phyloP scores from a whole-genome alignment of 345 rosid species.

The Dipteronia sinensis region DNA sequence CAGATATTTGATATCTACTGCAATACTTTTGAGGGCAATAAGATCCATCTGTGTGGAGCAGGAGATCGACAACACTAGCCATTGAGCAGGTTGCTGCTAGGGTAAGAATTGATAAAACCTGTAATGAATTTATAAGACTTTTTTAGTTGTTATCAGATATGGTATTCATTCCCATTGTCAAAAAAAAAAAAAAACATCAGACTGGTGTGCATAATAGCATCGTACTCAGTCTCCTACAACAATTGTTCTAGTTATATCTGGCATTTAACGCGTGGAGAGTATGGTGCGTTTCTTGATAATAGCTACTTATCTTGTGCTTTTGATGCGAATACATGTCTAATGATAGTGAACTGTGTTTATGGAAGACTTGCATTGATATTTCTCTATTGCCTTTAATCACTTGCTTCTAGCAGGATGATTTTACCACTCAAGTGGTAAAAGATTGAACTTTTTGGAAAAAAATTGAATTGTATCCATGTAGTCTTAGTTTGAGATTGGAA shows the following conservation, averaged over 20 bases:
- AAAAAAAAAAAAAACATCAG: background rate
- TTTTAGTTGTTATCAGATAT: background rate
- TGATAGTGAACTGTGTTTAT: background rate
- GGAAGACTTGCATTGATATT: background rate
- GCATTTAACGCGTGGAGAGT: background rate
- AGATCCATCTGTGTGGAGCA: constrained; percentile 37
- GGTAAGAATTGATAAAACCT: constrained; percentile 72
- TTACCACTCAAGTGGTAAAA: background rate
- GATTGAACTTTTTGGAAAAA: no score
- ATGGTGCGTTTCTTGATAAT: background rate
- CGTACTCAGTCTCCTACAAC: constrained; percentile 83
- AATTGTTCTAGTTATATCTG: constrained; percentile 21
- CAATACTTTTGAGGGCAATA: constrained; percentile 59
- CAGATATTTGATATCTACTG: constrained; percentile 74
- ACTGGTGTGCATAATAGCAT: constrained; percentile 28
- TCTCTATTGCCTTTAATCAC: background rate
- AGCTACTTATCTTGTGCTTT: background rate
- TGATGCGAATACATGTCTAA: background rate
- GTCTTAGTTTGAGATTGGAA: no score
- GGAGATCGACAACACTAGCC: constrained; percentile 77
- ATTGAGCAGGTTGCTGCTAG: constrained; percentile 86
- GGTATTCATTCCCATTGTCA: background rate
- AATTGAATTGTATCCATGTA: no score
- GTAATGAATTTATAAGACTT: constrained; percentile 10
- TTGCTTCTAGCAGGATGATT: background rate